Base-by-base conservation (phyloP, 768 basidiomycete species). In the Podaxis sp. region DNA sequence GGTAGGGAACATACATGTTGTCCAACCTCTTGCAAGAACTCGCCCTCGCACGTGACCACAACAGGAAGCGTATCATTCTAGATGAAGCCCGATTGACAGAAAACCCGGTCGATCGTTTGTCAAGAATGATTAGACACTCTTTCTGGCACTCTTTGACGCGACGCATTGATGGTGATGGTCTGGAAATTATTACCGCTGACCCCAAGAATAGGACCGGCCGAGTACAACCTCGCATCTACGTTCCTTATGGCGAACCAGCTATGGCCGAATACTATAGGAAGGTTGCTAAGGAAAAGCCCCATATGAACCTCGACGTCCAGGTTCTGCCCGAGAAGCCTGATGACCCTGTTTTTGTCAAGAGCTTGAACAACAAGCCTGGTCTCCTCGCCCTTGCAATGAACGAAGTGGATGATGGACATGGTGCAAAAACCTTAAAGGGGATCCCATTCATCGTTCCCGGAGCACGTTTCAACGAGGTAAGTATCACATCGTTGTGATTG, bases 1-100 rank as follows among this genome's bases (percentile, higher is more conserved):
- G 14, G 25, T 69, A 95, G 90, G 96, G 97, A 44, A 98, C 91
- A n/a, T 99, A 98, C 75, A 98, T 98, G 96, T 80, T 99, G 50
- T 98, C 96, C 11, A 98, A 98, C 74, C 84, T 99, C 25, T 82
- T 99, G n/a, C 96, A 99, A 79, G 96, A 99, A 72, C 88, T 99
- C 50, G 96, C 96, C 2, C 85, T 98, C 21, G 96, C 97, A 5
- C 87, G 93, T 7, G 96, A 98, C 70, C 95, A 96, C 73, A 89
- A 90, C 64, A 82, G 95, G 59, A 96, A 96, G 75, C 90, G 94
- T 6, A 97, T 99, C 70, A 93, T 99, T 18, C 87, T 99, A n/a
- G 97, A 99, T 67, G 97, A 99, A 73, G 88, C 93, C n/a, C 90
- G 96, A 63, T 81, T 99, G 54, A 93, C 91, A 0, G 96, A 99